phyloP scores from a whole-genome alignment of 768 basidiomycete genomes.

The Amylocystis lapponica region DNA sequence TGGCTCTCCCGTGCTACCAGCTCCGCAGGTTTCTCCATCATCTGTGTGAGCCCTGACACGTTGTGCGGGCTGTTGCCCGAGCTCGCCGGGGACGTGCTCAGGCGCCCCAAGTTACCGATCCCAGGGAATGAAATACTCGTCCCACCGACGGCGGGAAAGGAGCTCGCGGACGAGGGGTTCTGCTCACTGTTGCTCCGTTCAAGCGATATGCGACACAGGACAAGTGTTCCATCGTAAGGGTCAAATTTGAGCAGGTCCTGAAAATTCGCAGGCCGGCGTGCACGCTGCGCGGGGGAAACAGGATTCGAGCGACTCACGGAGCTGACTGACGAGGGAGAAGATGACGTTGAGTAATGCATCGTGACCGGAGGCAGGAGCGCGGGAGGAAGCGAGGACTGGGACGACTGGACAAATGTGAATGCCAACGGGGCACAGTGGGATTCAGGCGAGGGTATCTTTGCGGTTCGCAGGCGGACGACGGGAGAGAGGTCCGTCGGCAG shows the following conservation, averaged over 20 bases:
- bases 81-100: constrained; percentile 25
- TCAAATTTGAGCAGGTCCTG: constrained; percentile 71
- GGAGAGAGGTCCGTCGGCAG: constrained; percentile 50
- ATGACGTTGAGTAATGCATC: constrained; percentile 21
- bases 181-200: constrained; percentile 32
- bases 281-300: constrained; percentile 20
- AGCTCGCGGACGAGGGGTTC: constrained; percentile 18
- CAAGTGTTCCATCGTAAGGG: constrained; percentile 47
- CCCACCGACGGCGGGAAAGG: constrained; percentile 28
- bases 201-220: constrained; percentile 47
- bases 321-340: constrained; percentile 24
- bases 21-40: constrained; percentile 31
- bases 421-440: constrained; percentile 38
- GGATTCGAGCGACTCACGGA: constrained; percentile 23
- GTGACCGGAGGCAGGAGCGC: constrained; percentile 34
- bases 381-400: constrained; percentile 31
- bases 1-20: constrained; percentile 32
- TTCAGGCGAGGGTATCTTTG: constrained; percentile 18
- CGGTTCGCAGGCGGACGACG: constrained; percentile 44
- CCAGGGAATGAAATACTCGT: constrained; percentile 62
- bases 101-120: constrained; percentile 37
- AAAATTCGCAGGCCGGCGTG: constrained; percentile 37
- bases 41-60: constrained; percentile 31
- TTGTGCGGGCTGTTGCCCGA: constrained; percentile 25
- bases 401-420: constrained; percentile 45